phyloP scores from a whole-genome alignment of 192 early-diverging fungal genomes.

The Globomyces pollinis-pini region DNA sequence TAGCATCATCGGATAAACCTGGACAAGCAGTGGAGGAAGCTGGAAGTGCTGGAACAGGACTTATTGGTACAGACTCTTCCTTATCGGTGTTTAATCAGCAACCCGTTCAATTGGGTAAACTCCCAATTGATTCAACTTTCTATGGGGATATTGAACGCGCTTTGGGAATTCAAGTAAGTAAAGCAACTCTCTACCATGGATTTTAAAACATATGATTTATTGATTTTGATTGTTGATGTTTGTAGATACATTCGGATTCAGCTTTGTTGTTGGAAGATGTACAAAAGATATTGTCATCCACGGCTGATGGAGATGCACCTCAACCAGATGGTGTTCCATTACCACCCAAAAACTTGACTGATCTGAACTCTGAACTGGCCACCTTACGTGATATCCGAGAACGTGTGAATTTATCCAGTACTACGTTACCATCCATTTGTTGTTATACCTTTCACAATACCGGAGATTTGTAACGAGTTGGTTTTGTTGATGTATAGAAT shows the following conservation, averaged over 20 bases:
- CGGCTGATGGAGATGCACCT: constrained; percentile 52
- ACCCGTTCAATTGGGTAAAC: constrained; percentile 61
- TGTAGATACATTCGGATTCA: constrained; percentile 9
- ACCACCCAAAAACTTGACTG: constrained; percentile 63
- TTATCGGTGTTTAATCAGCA: constrained; percentile 78
- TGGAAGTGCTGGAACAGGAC: constrained; percentile 14
- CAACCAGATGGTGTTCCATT: constrained; percentile 56
- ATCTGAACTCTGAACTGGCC: constrained; percentile 72
- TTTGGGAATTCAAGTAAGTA: constrained; percentile 66
- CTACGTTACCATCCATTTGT: constrained; percentile 78
- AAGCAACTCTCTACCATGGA: too few species aligned
- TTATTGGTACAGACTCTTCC: constrained; percentile 11
- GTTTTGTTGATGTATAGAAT: constrained; percentile 38
- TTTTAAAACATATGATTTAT: constrained; percentile 1
- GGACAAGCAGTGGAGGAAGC: constrained; percentile 12
- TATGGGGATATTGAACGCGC: constrained; percentile 74
- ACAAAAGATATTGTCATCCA: neutral
- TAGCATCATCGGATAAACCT: neutral
- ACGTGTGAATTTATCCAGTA: constrained; percentile 56
- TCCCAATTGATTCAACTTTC: constrained; percentile 64
- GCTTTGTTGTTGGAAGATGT: neutral
- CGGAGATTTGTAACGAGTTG: constrained; percentile 44
- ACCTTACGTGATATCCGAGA: constrained; percentile 68
- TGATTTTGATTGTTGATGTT: too few species aligned
- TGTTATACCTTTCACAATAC: constrained; percentile 96